Base-by-base conservation (phyloP, 768 basidiomycete genomes). In the Naganishia antarctica region DNA sequence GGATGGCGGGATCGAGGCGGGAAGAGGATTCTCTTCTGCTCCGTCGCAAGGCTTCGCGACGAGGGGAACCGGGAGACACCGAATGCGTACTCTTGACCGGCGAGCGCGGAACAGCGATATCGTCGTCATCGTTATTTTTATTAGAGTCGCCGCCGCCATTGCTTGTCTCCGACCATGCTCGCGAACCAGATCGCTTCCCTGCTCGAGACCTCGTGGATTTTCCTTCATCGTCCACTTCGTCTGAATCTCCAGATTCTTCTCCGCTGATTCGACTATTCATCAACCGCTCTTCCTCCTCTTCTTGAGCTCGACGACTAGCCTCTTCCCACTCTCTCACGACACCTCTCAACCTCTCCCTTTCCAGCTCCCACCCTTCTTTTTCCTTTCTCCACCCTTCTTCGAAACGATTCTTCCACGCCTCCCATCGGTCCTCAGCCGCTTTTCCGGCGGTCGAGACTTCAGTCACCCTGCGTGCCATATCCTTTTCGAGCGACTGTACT, bases 271-370 rank as follows among this genome's bases (percentile, higher is more conserved):
- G 64, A 28, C 71, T 74, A 63, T 78, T 77, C 66, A 78, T 69
- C 46, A 73, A 64, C 23, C 73, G 53, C 61, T 76, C 77, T 58
- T 75, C 76, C 29, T 74, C 76, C 41, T 78, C 74, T 64, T 78
- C 78, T 48, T 75, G 71, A 25, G 78, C 77, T 7, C 77, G 60
- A 28, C 71, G 40, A 65, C 76, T 78, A 9, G 73, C 72, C 61
- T 78, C 78, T 77, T 93, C 92, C 87, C 88, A 93, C 69, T 92
- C 89, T 44, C 88, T 85, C 50, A 86, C 81, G 13, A 89, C 90
- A 21, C 82, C 80, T 43, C 81, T 80, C 12, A 96, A 81, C 21
- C 89, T 81, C 66, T 87, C 87, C 4, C 91, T 81, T 76, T 96
- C 92, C 40, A 83, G 80, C 1, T 82, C 82, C 91, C 91, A 96